Base-by-base conservation (phyloP, 1,284 basidiomycete genomes). In the Cryptococcus sp. region DNA sequence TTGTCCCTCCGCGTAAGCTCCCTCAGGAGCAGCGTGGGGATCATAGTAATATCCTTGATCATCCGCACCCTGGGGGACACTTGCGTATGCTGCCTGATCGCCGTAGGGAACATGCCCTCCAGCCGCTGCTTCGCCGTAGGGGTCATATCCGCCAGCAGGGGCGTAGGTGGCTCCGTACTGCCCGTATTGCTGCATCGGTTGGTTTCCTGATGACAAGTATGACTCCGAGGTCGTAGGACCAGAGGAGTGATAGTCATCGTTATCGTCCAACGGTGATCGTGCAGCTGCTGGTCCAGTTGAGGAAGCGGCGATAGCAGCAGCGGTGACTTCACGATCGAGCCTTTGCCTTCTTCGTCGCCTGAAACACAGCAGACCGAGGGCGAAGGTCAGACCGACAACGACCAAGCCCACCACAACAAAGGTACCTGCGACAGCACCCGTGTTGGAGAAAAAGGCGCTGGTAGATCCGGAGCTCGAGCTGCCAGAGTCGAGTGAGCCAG, bases 391-490 rank as follows among this genome's bases (percentile, higher is more conserved):
- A 4, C 75, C 77, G 3, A 78, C 75, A 17, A 77, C 73, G 8
- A 76, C 78, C 17, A 80, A 70, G 53, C 78, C 78, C n/a, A 80
- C 78, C 7, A 79, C 78, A 34, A 80, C 78, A 54, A 80, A 80
- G 3, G 75, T 74, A 40, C 78, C 78, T 7, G 77, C 78, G 16
- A 80, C 78, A 1, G 78, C 78, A 5, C 78, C 78, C 51, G 75
- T 76, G 67, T 74, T 74, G 67, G 74, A 75, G 64, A 80, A 80
- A 26, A 69, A 66, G 46, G 59, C 68, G n/a, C 63, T 67, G 25
- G 66, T 65, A 4, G 64, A 54, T 3, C 70, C 68, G 8, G 65
- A 63, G 1, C 59, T 56, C 3, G 63, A 66, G 7, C 65, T 63
- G 15, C 73, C 72, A 37, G 64, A 59, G 56, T 77, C 73, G 37